Conservation (phyloP, 2,329 filamentous ascomycete genomes). For the Apiospora sp. region DNA sequence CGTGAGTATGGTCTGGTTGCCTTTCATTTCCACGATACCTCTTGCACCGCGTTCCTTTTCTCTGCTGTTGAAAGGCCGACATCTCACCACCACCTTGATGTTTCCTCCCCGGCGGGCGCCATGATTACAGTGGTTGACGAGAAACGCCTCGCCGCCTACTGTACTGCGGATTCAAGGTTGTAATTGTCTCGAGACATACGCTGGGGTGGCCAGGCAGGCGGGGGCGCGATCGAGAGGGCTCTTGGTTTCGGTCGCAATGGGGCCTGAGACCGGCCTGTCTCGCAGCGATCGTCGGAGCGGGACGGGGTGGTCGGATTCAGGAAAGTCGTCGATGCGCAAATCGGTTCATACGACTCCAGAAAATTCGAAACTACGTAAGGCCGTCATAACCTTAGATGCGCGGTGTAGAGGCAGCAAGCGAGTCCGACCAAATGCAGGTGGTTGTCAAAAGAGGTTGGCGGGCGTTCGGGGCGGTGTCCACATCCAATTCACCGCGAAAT, state of each 20-base stretch:
- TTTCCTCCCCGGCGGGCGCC: constrained; percentile 84
- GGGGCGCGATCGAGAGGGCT: constrained; percentile 4
- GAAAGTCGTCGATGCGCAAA: constrained; percentile 8
- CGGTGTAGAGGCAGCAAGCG: constrained; percentile 15
- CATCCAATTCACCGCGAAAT: constrained; percentile 20
- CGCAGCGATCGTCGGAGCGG: constrained; percentile 15
- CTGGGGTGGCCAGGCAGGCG: constrained; percentile 13
- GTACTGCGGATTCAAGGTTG: not conserved
- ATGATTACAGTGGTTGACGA: constrained; percentile 52
- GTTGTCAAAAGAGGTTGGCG: constrained; percentile 18
- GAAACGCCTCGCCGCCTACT: constrained; percentile 24
- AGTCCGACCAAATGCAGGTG: not conserved
- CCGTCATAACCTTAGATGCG: constrained; percentile 15
- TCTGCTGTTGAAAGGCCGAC: constrained; percentile 94
- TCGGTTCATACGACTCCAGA: constrained; percentile 16
- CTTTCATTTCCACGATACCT: constrained; percentile 98
- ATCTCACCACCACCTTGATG: constrained; percentile 99
- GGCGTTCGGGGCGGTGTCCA: constrained; percentile 14
- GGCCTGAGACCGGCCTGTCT: constrained; percentile 15
- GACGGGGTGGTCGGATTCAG: constrained; percentile 5
- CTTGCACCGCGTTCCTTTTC: constrained; percentile 90
- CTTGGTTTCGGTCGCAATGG: constrained; percentile 17
- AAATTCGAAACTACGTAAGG: constrained; percentile 17
- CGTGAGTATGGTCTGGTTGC: constrained; percentile 84
- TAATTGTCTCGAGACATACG: constrained; percentile 23